Evolutionary conservation across 2,329 filamentous ascomycete species (phyloP).

Genomic region (Alternaria arbusti): DNA sequence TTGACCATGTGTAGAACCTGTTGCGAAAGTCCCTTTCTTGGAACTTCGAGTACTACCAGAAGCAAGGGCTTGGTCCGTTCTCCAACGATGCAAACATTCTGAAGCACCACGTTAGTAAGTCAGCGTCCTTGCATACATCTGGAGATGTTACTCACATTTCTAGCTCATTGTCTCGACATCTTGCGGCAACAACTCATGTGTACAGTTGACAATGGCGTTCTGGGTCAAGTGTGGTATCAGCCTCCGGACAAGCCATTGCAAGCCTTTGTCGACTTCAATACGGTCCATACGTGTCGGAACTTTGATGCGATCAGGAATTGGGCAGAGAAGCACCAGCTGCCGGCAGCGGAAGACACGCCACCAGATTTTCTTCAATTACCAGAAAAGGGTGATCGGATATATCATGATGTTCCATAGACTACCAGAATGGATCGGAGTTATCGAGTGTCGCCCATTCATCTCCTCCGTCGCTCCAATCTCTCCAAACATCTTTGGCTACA

Average conservation of each 20-base stretch:
- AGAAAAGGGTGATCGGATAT: constrained; percentile 40
- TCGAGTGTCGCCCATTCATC: constrained; percentile 16
- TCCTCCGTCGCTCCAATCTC: constrained; percentile 16
- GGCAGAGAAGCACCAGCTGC: constrained; percentile 62
- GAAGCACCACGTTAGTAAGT: constrained; percentile 64
- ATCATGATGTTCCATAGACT: constrained; percentile 9
- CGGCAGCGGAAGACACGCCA: constrained; percentile 36
- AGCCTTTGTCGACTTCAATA: constrained; percentile 68
- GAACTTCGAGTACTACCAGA: constrained; percentile 65
- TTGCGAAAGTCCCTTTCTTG: constrained; percentile 65
- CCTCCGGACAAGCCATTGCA: constrained; percentile 54
- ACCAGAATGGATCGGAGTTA: constrained; percentile 14
- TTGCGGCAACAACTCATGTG: constrained; percentile 70
- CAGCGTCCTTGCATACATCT: background rate
- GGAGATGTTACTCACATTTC: background rate
- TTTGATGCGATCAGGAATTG: constrained; percentile 62
- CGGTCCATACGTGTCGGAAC: constrained; percentile 64
- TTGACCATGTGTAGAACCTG: constrained; percentile 55
- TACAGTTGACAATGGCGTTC: constrained; percentile 63
- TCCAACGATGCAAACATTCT: constrained; percentile 61
- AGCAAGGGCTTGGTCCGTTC: constrained; percentile 60
- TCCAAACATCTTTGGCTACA: constrained; percentile 15
- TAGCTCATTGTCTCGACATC: constrained; percentile 66
- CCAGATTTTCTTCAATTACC: constrained; percentile 52
- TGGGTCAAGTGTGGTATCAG: constrained; percentile 67